Conservation (phyloP, 768 basidiomycete genomes). For the Boletus reticuloceps region DNA sequence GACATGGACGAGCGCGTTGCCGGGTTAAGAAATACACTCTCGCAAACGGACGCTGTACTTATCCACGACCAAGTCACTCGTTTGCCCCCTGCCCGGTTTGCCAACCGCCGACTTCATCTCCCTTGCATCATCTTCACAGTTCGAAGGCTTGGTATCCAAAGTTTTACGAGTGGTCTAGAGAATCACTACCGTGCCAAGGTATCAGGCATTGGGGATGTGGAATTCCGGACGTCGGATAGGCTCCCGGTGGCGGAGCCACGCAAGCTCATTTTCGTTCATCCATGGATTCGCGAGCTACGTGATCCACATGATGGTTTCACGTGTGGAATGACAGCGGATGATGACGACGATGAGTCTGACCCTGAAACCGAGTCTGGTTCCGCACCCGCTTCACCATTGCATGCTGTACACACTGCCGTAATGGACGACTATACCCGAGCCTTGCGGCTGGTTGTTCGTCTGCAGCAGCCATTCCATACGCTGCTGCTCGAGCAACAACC, state of each 20-base stretch:
- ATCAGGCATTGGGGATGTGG: background rate
- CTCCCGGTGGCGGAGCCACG: background rate
- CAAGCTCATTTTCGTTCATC: conserved; percentile 1
- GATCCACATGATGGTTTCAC: background rate
- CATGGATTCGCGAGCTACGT: background rate
- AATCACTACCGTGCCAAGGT: background rate
- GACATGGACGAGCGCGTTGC: background rate
- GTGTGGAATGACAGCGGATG: background rate
- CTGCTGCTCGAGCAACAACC: background rate
- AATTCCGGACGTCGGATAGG: background rate
- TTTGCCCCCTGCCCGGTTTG: background rate
- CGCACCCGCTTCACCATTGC: background rate
- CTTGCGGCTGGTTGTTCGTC: background rate
- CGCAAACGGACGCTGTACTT: background rate
- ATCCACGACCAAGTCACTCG: background rate
- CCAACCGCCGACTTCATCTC: background rate
- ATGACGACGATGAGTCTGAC: background rate
- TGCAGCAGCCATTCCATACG: background rate
- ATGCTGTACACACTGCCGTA: background rate
- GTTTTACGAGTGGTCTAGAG: background rate
- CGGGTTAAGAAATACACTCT: background rate
- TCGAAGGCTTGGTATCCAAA: background rate
- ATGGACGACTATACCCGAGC: background rate
- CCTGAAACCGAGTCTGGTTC: no score
- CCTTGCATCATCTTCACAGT: conserved; percentile 2